Conservation (phyloP, 1,139 yeast genomes). For the Lodderomyces margitis region DNA sequence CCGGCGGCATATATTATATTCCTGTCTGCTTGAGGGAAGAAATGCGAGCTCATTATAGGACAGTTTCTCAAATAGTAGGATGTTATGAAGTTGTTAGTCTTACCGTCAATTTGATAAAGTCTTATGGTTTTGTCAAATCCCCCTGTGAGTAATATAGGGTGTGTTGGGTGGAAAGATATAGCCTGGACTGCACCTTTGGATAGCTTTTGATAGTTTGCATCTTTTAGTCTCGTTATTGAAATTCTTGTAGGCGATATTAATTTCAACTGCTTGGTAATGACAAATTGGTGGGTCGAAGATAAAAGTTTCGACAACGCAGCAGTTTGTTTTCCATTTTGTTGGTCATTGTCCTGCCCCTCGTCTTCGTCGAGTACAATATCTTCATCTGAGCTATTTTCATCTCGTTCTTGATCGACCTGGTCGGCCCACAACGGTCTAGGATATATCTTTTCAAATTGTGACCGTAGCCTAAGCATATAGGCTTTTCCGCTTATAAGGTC, state of each 20-base stretch:
- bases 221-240: conserved; percentile 77
- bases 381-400: conserved; percentile 19
- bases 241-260: conserved; percentile 69
- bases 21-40: conserved; percentile 43
- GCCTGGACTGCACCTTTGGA: conserved; percentile 82
- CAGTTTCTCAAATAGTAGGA: conserved; percentile 75
- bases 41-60: conserved; percentile 76
- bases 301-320: conserved; percentile 44
- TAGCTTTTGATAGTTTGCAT: conserved; percentile 71
- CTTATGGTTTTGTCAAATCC: conserved; percentile 91
- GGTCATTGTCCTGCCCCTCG: conserved; percentile 28
- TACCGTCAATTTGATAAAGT: conserved; percentile 91
- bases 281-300: conserved; percentile 55
- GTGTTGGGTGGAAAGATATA: conserved; percentile 78
- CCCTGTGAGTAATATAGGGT: conserved; percentile 81
- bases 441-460: conserved; percentile 83
- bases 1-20: conserved; percentile 76
- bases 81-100: conserved; percentile 73
- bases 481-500: conserved; percentile 58
- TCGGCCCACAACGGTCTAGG: conserved; percentile 90
- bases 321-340: conserved; percentile 6
- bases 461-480: conserved; percentile 69
- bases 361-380: conserved; percentile 21
- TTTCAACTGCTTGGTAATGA: conserved; percentile 48
- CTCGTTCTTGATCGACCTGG: conserved; percentile 27